Evolutionary conservation across 1,284 basidiomycete genomes (phyloP), one percentile per base, ranked within the genome.

Genomic region (Ceratobasidium sp.): DNA sequence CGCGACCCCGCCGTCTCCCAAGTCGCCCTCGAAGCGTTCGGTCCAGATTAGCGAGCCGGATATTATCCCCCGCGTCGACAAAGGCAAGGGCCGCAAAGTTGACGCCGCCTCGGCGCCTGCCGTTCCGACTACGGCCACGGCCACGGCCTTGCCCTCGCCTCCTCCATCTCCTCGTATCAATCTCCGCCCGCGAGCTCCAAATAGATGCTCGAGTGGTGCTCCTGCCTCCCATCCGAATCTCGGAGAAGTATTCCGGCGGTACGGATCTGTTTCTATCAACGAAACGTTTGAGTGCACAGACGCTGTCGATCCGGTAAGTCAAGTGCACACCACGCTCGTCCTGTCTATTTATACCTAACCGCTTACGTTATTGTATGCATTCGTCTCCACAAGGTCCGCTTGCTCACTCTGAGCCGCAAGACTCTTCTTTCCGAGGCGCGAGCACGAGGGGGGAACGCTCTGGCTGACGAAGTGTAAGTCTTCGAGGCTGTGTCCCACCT

Each of bases 361-460:
- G 61, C 49, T 75, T 75, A 75, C 72, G 72, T 60, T 60, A 75
- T 75, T 5, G 58, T 64, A 73, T 66, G 72, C 72, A 64, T n/a
- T 61, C 44, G 33, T 33, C 60, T 61, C 51, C 15, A 18, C 23
- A 33, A 75, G 72, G 72, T 75, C n/a, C 72, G 72, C 55, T 26
- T 75, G 61, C 60, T 75, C 46, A 75, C 72, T 60, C 61, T 75
- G 40, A 75, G 72, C 60, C 60, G 72, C 26, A 42, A 60, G 23
- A 64, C 60, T 15, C 60, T 75, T 23, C 44, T 75, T 39, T 51
- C 60, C 6, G 72, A 75, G 26, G 46, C 72, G 13, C 72, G 72
- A 1, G 58, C 72, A 61, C 72, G 61, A 46, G 72, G 72, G 26
- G 72, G 72, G 46, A 75, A 75, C 26, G 61, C 72, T 33, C 46